These are phyloP conservation scores for Torulaspora maleeae DNA, from an alignment of 805 yeast genomes.

Conservation along the genomic window DNA sequence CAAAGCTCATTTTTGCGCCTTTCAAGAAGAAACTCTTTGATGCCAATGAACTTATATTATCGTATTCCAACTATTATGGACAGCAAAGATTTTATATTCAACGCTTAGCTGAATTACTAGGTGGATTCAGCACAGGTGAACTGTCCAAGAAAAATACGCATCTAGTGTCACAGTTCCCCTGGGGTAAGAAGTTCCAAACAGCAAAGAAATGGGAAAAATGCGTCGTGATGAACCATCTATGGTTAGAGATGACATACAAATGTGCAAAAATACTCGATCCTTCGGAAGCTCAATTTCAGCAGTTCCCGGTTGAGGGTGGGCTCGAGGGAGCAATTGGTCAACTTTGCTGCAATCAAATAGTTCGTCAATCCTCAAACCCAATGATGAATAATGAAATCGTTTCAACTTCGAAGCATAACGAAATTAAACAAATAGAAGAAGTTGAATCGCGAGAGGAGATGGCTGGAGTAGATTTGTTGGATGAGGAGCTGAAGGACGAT, in stretches of 20 bases:
- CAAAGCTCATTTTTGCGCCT: constrained; percentile 67
- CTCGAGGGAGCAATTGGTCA: constrained; percentile 13
- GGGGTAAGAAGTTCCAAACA: constrained; percentile 72
- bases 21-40: constrained; percentile 44
- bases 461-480: not conserved
- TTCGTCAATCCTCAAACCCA: not conserved
- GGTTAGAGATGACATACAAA: constrained; percentile 77
- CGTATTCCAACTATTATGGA: constrained; percentile 80
- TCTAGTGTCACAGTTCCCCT: constrained; percentile 59
- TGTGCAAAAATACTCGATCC: constrained; percentile 18
- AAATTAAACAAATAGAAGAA: not conserved
- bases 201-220: constrained; percentile 58
- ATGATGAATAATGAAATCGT: not conserved
- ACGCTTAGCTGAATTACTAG: constrained; percentile 57
- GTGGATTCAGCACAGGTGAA: constrained; percentile 70
- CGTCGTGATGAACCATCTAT: constrained; percentile 60
- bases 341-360: not conserved
- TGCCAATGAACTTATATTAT: constrained; percentile 51
- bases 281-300: constrained; percentile 7
- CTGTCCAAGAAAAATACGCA: constrained; percentile 64
- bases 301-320: constrained; percentile 16
- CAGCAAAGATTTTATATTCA: constrained; percentile 74
- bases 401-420: not conserved
- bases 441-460: not conserved
- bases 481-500: not conserved